Evolutionary conservation across 768 basidiomycete genomes (phyloP), one percentile per base, ranked within the genome.

Genomic region (Lactarius trivialis): DNA sequence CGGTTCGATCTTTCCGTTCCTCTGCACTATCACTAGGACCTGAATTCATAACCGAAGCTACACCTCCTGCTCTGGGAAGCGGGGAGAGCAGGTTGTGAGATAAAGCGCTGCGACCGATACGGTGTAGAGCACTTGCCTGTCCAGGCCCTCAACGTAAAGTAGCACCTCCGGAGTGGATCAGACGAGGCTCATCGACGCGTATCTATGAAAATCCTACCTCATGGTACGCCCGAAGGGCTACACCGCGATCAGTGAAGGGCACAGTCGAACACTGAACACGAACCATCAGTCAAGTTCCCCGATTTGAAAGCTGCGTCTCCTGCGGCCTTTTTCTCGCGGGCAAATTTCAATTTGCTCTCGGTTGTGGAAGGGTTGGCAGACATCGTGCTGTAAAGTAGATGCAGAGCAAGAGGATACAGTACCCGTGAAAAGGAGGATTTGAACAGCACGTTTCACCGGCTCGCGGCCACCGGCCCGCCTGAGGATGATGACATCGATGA

Each of bases 211-310:
- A 24, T 60, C 65, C 64, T 68, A 90, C 90, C 79, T 84, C 80
- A 70, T 93, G 88, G 73, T 93, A 93, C 1, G 67, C 56, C 70
- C 79, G 74, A 30, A 93, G 74, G 58, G 90, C 91, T 93, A 60
- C 6, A 60, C 14, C 28, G 32, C 12, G 8, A 48, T 63, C 33
- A 49, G 30, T 54, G 43, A 49, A 32, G 3, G 15, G 28, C 51
- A 30, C n/a, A 24, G 24, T 4, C 0, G 28, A 55, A 50, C 21
- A 4, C 11, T 30, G 33, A 34, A 51, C 36, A 52, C 67, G 19
- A 63, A 88, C 88, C 88, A 67, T 76, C 78, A 70, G 82, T 81
- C 45, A 79, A 62, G 66, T 88, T 78, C 26, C 85, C 88, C 11
- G 74, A 71, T 70, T 86, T 89, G 74, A 89, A 90, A 1, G 86